phyloP scores from a whole-genome alignment of 257 asterid genomes.

The Lithospermum erythrorhizon region DNA sequence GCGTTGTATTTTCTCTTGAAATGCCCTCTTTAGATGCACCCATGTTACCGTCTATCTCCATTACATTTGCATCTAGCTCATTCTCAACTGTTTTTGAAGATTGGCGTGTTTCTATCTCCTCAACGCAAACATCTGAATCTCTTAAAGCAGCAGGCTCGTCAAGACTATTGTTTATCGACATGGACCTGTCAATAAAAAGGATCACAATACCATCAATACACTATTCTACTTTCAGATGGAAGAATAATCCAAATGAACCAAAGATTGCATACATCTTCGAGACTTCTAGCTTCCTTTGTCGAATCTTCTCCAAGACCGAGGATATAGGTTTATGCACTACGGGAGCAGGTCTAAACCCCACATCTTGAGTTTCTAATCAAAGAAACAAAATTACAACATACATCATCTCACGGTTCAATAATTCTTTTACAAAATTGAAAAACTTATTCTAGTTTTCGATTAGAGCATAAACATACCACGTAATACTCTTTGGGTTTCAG shows the following conservation, averaged over 20 bases:
- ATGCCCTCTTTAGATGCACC: constrained; percentile 19
- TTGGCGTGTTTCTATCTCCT: constrained; percentile 19
- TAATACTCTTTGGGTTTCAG: constrained; percentile 73
- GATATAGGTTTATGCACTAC: constrained; percentile 75
- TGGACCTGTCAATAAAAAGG: constrained; percentile 28
- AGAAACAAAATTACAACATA: constrained; percentile 4
- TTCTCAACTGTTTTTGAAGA: constrained; percentile 17
- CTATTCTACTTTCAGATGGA: not conserved
- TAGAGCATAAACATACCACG: constrained; percentile 38
- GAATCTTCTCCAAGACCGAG: constrained; percentile 71
- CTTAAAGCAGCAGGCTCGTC: constrained; percentile 18
- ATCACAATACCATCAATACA: not conserved
- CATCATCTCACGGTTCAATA: not conserved
- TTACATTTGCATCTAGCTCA: constrained; percentile 10
- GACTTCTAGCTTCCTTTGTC: constrained; percentile 79
- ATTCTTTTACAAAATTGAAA: not conserved
- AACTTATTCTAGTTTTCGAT: not conserved
- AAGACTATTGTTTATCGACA: constrained; percentile 12
- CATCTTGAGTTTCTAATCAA: constrained; percentile 56
- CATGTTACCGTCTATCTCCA: constrained; percentile 15
- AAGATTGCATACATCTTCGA: constrained; percentile 40
- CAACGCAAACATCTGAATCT: constrained; percentile 17
- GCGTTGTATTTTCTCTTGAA: constrained; percentile 17
- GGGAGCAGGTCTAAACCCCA: constrained; percentile 57
- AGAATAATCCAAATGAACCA: constrained; percentile 1